Evolutionary conservation across 2,329 filamentous ascomycete genomes (phyloP), one percentile per base, ranked within the genome.

Genomic region (Ramularia endophylla): DNA sequence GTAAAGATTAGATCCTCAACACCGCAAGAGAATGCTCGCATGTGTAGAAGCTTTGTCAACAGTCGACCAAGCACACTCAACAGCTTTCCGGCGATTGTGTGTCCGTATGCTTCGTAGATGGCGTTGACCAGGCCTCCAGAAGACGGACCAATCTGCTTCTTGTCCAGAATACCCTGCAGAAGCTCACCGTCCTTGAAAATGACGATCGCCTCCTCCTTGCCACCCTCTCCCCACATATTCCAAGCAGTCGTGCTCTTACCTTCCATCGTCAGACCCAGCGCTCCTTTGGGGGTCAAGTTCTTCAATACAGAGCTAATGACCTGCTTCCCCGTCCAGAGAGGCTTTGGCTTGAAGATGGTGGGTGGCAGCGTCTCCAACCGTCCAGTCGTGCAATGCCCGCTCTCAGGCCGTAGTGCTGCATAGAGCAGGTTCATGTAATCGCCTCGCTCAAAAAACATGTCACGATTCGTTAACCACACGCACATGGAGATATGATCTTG

Each of bases 401-500:
- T 87, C 63, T 98, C 92, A 0, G 92, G 92, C 41, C 92, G 78
- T 37, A 98, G 68, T 43, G 87, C 90, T 46, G 79, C 84, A 64
- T 98, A 98, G 5, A 98, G 73, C n/a, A 98, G 72, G 61, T 97
- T 85, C 50, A 95, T 86, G 61, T 97, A 98, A 46, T 94, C 82
- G 27, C 85, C 84, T 42, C 84, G 77, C 47, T 82, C 83, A 59
- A 97, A 95, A 61, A 95, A 90, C 3, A 85, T 87, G 63, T 98
- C 92, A 57, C 87, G 82, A 64, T 82, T 94, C 43, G 89, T 95
- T 42, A 98, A 77, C 65, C 84, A 83, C 3, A 95, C 87, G 32
- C 87, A 88, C 61, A 98, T 90, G 2, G 90, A 95, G 46, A 98
- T 85, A 65, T 98, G 92, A 73, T 98, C 92, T 66, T 98, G 94